phyloP scores from a whole-genome alignment of 2,329 filamentous ascomycete genomes.

The Ophiosphaerella korrae region DNA sequence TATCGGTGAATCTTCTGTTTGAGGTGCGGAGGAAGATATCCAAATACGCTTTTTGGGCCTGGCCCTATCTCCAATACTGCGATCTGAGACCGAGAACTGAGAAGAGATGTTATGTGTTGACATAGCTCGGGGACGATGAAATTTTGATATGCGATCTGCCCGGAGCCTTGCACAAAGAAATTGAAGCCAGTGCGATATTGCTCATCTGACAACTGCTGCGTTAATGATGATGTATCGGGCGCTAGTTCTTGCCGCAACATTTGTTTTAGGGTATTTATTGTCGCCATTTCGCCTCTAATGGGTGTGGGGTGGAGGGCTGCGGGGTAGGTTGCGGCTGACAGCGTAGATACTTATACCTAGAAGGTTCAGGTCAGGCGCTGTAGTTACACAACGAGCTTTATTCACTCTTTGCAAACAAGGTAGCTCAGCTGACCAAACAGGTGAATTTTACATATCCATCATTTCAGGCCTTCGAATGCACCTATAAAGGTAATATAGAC shows the following conservation, averaged over 20 bases:
- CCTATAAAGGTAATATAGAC: too few relatives aligned
- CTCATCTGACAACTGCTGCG: constrained; percentile 50
- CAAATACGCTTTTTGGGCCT: constrained; percentile 61
- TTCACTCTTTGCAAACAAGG: too few relatives aligned
- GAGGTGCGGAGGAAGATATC: constrained; percentile 51
- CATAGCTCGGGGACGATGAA: constrained; percentile 60
- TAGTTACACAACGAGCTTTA: too few relatives aligned
- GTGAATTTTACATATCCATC: too few relatives aligned
- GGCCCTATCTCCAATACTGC: constrained; percentile 66
- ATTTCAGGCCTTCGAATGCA: too few relatives aligned
- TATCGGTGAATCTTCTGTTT: constrained; percentile 58
- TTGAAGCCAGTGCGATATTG: constrained; percentile 58
- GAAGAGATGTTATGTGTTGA: constrained; percentile 49
- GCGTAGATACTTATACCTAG: too few relatives aligned
- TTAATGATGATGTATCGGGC: constrained; percentile 32
- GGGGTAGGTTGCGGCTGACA: too few relatives aligned
- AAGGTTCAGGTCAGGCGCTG: too few relatives aligned
- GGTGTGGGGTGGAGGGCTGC: too few relatives aligned
- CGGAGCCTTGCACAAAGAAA: constrained; percentile 41
- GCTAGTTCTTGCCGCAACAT: constrained; percentile 8
- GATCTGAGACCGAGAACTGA: constrained; percentile 50
- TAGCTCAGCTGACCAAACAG: too few relatives aligned
- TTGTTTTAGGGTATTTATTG: background rate
- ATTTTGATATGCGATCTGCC: constrained; percentile 51
- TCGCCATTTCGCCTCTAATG: background rate